Evolutionary conservation across 345 rosid species (phyloP).

Genomic region (Corchorus capsularis): DNA sequence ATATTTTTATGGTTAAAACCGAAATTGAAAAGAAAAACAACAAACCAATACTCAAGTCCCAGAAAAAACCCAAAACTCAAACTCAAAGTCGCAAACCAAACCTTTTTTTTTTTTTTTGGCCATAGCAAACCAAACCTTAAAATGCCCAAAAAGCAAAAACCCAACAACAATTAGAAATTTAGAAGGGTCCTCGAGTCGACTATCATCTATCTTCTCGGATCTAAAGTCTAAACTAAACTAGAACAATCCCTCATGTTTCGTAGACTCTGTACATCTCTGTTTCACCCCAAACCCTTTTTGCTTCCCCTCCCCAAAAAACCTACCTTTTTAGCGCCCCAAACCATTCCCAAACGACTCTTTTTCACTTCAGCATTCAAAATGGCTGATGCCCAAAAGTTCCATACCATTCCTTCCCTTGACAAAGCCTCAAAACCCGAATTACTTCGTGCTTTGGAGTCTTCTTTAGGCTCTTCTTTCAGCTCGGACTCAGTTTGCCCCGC

Average conservation of each 20-base stretch:
- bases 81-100: no score
- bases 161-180: not conserved
- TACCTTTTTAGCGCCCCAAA: constrained; percentile 19
- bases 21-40: no score
- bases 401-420: constrained; percentile 39
- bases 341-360: constrained; percentile 21
- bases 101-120: no score
- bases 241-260: constrained; percentile 46
- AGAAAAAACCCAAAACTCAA: not conserved
- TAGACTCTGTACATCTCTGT: constrained; percentile 39
- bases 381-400: constrained; percentile 51
- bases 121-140: no score
- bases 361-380: constrained; percentile 45
- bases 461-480: constrained; percentile 57
- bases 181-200: not conserved
- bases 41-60: no score
- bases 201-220: not conserved
- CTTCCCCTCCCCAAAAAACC: constrained; percentile 28
- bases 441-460: constrained; percentile 72
- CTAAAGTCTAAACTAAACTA: not conserved
- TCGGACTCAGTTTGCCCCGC: constrained; percentile 43
- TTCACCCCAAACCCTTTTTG: constrained; percentile 26
- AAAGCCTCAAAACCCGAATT: constrained; percentile 55
- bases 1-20: no score
- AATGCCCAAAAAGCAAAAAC: not conserved